phyloP scores from a whole-genome alignment of 2,329 filamentous ascomycete genomes.

The Blastomyces silverae region DNA sequence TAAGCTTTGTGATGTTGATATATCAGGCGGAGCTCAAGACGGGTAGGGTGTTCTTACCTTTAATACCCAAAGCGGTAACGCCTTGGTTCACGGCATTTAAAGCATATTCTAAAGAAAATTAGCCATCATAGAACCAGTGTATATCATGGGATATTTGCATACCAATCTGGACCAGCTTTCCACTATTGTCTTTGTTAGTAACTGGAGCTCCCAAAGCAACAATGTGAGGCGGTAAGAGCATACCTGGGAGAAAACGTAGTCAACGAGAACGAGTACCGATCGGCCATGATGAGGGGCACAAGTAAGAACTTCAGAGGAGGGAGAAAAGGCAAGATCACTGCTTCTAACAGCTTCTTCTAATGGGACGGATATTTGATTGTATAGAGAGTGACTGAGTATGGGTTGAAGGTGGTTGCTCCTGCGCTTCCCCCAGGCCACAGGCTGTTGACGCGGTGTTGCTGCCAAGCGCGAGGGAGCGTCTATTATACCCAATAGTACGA shows the following conservation, averaged over 20 bases:
- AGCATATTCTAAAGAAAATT: slow-evolving; percentile 71
- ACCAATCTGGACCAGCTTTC: slow-evolving; percentile 99
- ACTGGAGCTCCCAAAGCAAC: slow-evolving; percentile 18
- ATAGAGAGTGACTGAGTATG: not conserved
- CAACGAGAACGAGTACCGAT: slow-evolving; percentile 98
- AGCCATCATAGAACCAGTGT: slow-evolving; percentile 15
- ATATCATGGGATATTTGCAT: slow-evolving; percentile 28
- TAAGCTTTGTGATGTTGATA: slow-evolving; percentile 10
- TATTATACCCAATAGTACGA: not conserved
- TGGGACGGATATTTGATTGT: not conserved
- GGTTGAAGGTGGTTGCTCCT: not conserved
- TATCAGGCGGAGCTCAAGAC: slow-evolving; percentile 8
- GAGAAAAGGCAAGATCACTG: not conserved
- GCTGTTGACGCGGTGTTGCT: slow-evolving; percentile 9
- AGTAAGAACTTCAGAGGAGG: slow-evolving; percentile 20
- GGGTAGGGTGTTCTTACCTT: slow-evolving; percentile 54
- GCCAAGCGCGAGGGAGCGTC: not conserved
- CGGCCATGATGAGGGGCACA: slow-evolving; percentile 63
- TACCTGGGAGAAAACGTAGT: slow-evolving; percentile 99
- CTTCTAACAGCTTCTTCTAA: not conserved
- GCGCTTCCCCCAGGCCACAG: slow-evolving; percentile 9
- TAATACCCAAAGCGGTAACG: slow-evolving; percentile 96
- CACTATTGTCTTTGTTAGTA: slow-evolving; percentile 56
- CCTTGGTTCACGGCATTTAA: slow-evolving; percentile 98
- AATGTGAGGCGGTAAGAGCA: slow-evolving; percentile 33